phyloP scores from a whole-genome alignment of 345 rosid genomes.

The Turritis glabra region DNA sequence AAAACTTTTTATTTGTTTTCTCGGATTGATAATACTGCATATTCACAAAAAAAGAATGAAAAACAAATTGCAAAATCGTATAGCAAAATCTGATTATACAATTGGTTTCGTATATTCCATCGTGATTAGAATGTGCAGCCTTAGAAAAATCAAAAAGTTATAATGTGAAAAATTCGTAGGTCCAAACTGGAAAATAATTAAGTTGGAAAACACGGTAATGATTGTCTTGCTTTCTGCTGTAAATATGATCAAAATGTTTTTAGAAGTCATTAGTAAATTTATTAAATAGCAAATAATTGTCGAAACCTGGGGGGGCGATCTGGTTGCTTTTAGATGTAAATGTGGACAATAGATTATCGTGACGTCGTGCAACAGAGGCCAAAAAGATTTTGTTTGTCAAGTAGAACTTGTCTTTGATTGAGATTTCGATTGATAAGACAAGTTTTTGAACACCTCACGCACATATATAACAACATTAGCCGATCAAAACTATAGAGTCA shows the following conservation, averaged over 20 bases:
- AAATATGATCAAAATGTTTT: conserved; percentile 10
- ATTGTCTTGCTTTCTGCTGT: conserved; percentile 21
- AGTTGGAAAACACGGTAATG: not conserved
- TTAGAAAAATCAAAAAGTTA: not conserved
- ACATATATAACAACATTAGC: not conserved
- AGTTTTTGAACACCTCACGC: not conserved
- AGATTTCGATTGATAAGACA: not conserved
- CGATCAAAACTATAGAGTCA: not conserved
- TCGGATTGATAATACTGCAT: not conserved
- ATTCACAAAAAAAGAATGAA: not conserved
- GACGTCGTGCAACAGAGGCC: conserved; percentile 19
- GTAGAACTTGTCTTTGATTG: not conserved
- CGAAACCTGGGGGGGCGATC: not conserved
- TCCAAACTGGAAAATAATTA: not conserved
- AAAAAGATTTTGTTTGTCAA: conserved; percentile 22
- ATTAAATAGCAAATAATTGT: not conserved
- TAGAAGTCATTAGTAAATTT: not conserved
- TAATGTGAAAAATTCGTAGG: not conserved
- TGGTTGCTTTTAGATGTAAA: conserved; percentile 10
- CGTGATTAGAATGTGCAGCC: not conserved
- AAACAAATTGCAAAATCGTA: not conserved
- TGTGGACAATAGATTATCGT: not conserved
- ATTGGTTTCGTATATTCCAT: not conserved
- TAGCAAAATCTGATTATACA: not conserved
- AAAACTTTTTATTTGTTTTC: not conserved